These are phyloP conservation scores for Colletotrichum australisinense DNA, from an alignment of 2,329 filamentous ascomycete species.

Conservation along the genomic window DNA sequence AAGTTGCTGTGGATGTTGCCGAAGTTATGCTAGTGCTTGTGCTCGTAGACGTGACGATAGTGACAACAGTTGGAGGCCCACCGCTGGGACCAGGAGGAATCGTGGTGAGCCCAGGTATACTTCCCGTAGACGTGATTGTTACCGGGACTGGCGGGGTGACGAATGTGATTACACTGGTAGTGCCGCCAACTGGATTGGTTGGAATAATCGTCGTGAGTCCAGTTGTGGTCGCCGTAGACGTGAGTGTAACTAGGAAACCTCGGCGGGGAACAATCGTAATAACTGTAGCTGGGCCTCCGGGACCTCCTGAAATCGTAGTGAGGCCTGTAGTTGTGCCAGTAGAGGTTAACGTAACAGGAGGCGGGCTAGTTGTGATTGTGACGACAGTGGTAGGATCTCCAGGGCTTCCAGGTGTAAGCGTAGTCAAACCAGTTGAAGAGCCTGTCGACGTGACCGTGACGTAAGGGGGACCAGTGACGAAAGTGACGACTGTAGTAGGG, in stretches of 20 bases:
- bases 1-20: no score
- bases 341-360: background rate
- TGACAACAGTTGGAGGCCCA: background rate
- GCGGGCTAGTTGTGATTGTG: no score
- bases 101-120: background rate
- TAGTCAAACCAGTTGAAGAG: background rate
- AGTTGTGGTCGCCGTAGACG: background rate
- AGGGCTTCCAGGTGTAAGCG: background rate
- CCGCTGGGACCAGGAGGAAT: background rate
- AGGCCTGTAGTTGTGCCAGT: background rate
- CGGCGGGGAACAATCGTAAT: background rate
- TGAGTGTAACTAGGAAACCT: background rate
- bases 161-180: background rate
- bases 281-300: background rate
- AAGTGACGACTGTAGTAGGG: background rate
- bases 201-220: background rate
- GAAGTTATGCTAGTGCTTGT: no score
- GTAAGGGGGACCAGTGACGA: background rate
- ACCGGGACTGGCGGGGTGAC: background rate
- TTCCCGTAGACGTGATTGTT: background rate
- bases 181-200: background rate
- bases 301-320: background rate
- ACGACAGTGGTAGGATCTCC: background rate
- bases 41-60: no score
- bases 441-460: background rate